Percentiles rank a stretch among this genome's conserved stretches.
These are phyloP conservation scores for Termitomyces sp. DNA, from an alignment of 768 basidiomycete genomes.

Conservation along the genomic window DNA sequence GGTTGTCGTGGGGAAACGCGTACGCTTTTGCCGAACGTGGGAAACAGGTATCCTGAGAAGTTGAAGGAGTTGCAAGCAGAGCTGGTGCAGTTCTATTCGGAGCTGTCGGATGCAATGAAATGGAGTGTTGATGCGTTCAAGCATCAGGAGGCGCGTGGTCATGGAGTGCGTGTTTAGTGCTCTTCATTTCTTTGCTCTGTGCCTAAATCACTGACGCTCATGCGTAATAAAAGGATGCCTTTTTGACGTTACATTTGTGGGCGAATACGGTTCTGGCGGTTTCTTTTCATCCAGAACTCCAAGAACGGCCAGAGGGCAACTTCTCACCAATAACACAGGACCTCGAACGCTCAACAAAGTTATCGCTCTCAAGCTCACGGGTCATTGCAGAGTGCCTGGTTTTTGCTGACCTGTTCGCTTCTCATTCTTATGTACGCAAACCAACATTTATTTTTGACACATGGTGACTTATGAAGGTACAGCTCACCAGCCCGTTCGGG, in stretches of 20 bases:
- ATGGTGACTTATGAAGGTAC: background rate
- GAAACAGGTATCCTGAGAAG: background rate
- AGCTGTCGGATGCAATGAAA: conserved; percentile 9
- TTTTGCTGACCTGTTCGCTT: conserved; percentile 12
- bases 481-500: conserved; percentile 12
- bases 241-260: conserved; percentile 11
- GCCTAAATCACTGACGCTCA: background rate
- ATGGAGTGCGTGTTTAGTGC: conserved; percentile 4
- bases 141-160: conserved; percentile 10
- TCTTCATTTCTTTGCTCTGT: background rate
- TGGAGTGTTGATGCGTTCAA: conserved; percentile 15
- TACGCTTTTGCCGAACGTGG: conserved; percentile 4
- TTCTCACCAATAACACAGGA: conserved; percentile 6
- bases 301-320: conserved; percentile 1
- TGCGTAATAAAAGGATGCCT: conserved; percentile 7
- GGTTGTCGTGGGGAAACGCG: conserved; percentile 9
- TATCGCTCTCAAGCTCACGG: conserved; percentile 10
- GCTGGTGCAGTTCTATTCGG: conserved; percentile 10
- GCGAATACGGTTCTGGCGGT: conserved; percentile 10
- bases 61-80: conserved; percentile 7
- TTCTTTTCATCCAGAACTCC: conserved; percentile 11
- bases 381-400: conserved; percentile 11
- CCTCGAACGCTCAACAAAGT: conserved; percentile 9
- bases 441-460: background rate
- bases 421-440: conserved; percentile 11